Conservation (phyloP, 352 stramenopile genomes). For the Globisporangium nodosum region DNA sequence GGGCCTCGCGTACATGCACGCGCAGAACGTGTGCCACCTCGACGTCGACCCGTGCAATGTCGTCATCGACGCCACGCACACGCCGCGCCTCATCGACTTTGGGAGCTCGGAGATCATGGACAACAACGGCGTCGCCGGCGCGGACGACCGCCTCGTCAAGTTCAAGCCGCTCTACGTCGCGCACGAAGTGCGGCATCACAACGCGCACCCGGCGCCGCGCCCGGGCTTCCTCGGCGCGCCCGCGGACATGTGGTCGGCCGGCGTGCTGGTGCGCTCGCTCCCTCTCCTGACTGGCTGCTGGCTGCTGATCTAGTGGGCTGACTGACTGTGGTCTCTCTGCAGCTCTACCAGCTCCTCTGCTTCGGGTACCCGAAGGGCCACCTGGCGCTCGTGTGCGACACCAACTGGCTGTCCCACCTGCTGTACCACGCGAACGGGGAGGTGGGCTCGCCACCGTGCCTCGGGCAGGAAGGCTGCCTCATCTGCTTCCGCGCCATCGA, state of each 20-base stretch:
- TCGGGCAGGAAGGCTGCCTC: constrained; percentile 60
- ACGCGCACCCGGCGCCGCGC: constrained; percentile 42
- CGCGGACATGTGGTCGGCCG: constrained; percentile 75
- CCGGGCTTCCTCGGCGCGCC: constrained; percentile 62
- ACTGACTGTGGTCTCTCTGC: constrained; percentile 12
- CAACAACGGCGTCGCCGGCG: constrained; percentile 50
- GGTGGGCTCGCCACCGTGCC: constrained; percentile 28
- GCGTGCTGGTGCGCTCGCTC: constrained; percentile 52
- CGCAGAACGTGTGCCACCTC: constrained; percentile 70
- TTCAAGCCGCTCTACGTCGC: constrained; percentile 78
- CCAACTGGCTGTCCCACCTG: constrained; percentile 69
- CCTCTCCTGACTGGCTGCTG: neutral
- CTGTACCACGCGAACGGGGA: constrained; percentile 45
- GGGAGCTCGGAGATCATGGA: constrained; percentile 76
- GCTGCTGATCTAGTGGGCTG: neutral
- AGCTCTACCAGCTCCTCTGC: constrained; percentile 80
- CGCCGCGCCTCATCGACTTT: constrained; percentile 73
- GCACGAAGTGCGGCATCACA: constrained; percentile 61
- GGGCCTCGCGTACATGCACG: constrained; percentile 75
- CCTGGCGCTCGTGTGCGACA: constrained; percentile 63
- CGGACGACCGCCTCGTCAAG: constrained; percentile 56
- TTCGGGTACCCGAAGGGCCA: constrained; percentile 80
- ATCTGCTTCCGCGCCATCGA: constrained; percentile 78
- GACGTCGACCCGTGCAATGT: constrained; percentile 80
- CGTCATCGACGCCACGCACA: constrained; percentile 48